Evolutionary conservation across 1,284 basidiomycete genomes (phyloP), one percentile per base, ranked within the genome.

Genomic region (Pterula multifida): DNA sequence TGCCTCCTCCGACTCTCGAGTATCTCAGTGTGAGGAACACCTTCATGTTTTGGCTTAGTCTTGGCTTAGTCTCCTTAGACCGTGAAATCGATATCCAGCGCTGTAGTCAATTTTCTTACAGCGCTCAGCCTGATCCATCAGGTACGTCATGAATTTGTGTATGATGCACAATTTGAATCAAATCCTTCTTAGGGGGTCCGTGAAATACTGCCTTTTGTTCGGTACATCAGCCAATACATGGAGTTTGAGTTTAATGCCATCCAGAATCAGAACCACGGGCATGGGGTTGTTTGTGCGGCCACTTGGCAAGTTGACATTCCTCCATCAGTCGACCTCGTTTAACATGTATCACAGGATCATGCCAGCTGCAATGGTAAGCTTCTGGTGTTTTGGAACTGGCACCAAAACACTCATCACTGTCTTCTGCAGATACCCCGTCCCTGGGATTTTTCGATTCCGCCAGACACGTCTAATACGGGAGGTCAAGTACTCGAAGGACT

Each of bases 211-310:
- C 86, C 86, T 0, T 86, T 90, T 60, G 69, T 87, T 55, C 83
- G 85, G 32, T 88, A 87, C 63, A 80, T 87, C 51, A 68, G 80
- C 28, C 81, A 85, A 56, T 88, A 78, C 64, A 68, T 85, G 55
- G 81, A 89, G 55, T 78, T 73, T 39, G 85, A 89, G 60, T 87
- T 79, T 69, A 67, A 64, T 50, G 53, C 71, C 47, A 85, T 90
- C 61, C 72, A 77, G 60, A 66, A 59, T 24, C 75, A 82, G 56
- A 73, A 90, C 58, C 57, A 70, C 47, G 86, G 87, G 0, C 64
- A 76, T 58, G 88, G 88, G 24, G 86, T 90, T 19, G 79, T 90
- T 28, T 90, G 87, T 61, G 83, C 84, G 47, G 82, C 87, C 21
- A 90, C 88, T 15, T 90, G 87, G 83, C 81, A 58, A 47, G 71